Evolutionary conservation across 805 yeast genomes (phyloP), one percentile per base, ranked within the genome.

Genomic region (Suhomyces prunicola): DNA sequence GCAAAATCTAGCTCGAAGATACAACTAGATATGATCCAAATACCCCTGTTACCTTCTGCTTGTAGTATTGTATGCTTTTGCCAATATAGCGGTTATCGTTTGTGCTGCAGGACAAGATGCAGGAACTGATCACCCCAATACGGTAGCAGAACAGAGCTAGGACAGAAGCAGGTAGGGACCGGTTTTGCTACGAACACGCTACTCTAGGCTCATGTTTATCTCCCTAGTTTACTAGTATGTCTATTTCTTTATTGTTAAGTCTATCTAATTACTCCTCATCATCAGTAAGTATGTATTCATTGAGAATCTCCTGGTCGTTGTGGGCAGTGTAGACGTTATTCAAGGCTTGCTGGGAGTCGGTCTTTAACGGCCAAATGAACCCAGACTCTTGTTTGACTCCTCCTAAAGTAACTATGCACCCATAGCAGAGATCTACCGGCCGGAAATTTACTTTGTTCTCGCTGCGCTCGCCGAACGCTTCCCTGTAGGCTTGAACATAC

Each of bases 391-490:
- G 60, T 17, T 45, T 63, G 54, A 47, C 73, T 53, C 57, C 82
- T 5, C 83, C 81, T 50, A 88, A 62, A 9, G 84, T 81, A 1
- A 86, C 86, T 35, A 83, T 76, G 64, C 96, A 89, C 2, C 94
- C 96, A 61, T 87, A 89, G 64, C 96, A 89, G 7, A 87, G 60
- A n/a, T 71, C 64, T n/a, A 64, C 55, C 27, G 49, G 69, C 22
- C 42, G 19, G 42, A 19, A 19, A 1, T 24, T 27, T 53, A 53
- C 50, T 65, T 24, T 54, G 52, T 31, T 65, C 62, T 29, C 60
- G 24, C 46, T n/a, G 46, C 7, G 46, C 54, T n/a, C 50, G 7
- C 36, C 44, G 13, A 23, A 39, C 22, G 31, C 27, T 40, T 49
- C 51, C 26, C 47, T 36, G 51, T 61, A 67, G 33, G 49, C 45